phyloP scores from a whole-genome alignment of 306 rosid species.

The Rosa chinensis region DNA sequence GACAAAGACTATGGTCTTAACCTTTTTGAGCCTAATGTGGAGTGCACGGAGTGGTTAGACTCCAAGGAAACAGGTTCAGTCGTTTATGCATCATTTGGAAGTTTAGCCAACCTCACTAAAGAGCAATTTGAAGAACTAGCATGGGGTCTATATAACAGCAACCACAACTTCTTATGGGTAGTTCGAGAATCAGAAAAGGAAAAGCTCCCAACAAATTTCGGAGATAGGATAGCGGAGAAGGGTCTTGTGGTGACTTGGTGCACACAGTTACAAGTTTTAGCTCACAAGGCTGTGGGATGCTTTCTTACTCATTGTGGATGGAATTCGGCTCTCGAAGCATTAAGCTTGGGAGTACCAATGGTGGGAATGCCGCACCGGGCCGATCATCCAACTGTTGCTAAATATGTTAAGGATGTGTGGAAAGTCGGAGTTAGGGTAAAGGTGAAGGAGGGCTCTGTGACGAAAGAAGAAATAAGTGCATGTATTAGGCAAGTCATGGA shows the following conservation, averaged over 20 bases:
- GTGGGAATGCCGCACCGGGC: constrained; percentile 1
- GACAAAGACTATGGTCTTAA: constrained; percentile 13
- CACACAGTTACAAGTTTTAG: constrained; percentile 8
- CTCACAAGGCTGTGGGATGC: constrained; percentile 11
- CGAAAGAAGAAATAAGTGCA: not conserved
- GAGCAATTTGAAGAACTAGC: constrained; percentile 25
- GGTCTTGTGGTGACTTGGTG: constrained; percentile 17
- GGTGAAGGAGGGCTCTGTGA: not conserved
- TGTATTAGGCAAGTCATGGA: constrained; percentile 10
- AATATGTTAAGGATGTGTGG: constrained; percentile 16
- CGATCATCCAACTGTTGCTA: constrained; percentile 1
- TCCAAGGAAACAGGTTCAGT: constrained; percentile 17
- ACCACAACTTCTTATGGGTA: constrained; percentile 17
- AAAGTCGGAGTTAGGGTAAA: constrained; percentile 7
- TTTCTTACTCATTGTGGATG: constrained; percentile 3
- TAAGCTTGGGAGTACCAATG: constrained; percentile 7
- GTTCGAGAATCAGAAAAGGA: constrained; percentile 12
- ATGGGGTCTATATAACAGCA: constrained; percentile 9
- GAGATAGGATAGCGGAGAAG: not conserved
- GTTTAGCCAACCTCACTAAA: not conserved
- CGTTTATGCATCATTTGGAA: constrained; percentile 27
- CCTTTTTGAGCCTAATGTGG: constrained; percentile 6
- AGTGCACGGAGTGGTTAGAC: constrained; percentile 14
- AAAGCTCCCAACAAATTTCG: constrained; percentile 5
- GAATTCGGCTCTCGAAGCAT: constrained; percentile 11